Percentiles rank a stretch among this genome's conserved stretches.
phyloP scores from a whole-genome alignment of 1,139 yeast species.

The Geotrichum phurueaensis region DNA sequence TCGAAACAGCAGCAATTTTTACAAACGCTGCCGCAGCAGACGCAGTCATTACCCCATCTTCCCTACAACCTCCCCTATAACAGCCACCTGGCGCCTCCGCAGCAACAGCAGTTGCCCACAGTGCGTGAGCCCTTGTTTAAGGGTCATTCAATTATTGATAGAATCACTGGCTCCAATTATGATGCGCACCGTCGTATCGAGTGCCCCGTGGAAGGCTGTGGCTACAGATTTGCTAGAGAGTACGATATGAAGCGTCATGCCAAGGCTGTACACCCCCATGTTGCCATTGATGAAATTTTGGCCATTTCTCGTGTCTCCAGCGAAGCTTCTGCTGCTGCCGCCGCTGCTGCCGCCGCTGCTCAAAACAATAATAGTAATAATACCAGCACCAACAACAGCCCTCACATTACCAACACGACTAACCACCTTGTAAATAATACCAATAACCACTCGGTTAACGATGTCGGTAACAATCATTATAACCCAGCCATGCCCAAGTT shows the following conservation, averaged over 20 bases:
- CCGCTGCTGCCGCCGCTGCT: neutral
- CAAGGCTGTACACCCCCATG: constrained; percentile 26
- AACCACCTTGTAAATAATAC: neutral
- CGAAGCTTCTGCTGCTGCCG: neutral
- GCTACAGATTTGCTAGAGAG: constrained; percentile 35
- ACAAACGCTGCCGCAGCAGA: constrained; percentile 1
- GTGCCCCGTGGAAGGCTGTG: constrained; percentile 35
- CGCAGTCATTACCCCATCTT: constrained; percentile 15
- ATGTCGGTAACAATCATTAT: neutral
- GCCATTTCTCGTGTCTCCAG: constrained; percentile 5
- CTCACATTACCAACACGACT: neutral
- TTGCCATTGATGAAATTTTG: constrained; percentile 12
- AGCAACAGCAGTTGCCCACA: constrained; percentile 11
- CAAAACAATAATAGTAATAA: neutral
- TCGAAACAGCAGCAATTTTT: neutral
- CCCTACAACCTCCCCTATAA: constrained; percentile 13
- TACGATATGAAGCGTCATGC: constrained; percentile 40
- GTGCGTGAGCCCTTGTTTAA: constrained; percentile 16
- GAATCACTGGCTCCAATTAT: constrained; percentile 38
- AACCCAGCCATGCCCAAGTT: constrained; percentile 11
- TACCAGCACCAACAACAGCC: neutral
- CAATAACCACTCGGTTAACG: neutral
- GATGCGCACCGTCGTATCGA: constrained; percentile 28
- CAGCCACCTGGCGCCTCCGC: constrained; percentile 1
- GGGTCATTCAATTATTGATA: constrained; percentile 28